Evolutionary conservation across 306 rosid species (phyloP), one percentile per base, ranked within the genome.

Genomic region (Ziziphus jujuba): DNA sequence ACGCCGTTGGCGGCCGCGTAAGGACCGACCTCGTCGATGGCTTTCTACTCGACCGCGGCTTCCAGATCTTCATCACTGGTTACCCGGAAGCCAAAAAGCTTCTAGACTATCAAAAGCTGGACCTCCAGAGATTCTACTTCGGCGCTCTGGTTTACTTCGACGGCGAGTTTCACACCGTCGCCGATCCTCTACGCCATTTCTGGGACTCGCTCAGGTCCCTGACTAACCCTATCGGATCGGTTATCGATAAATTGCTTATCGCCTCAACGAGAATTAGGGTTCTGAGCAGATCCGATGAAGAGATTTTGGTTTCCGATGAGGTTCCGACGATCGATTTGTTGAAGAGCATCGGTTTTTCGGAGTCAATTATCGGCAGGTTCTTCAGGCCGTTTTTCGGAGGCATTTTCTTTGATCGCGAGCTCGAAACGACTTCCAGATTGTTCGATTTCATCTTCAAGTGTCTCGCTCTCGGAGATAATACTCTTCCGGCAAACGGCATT

Each of bases 31-130:
- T 51, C 56, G 79, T 90, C 2, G 87, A 90, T 52, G 97, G 90
- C 56, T 93, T 88, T 80, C 84, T 79, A 58, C 89, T 93, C 6
- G 95, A 93, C 81, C 95, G 91, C 2, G 92, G 98, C 40, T 93
- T 93, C 76, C 92, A 93, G 74, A 93, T 93, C 82, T 90, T 93
- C 84, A 93, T 93, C 76, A 93, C 98, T 1, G 95, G 89, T 3
- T 90, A 93, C 59, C 96, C 95, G 0, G 89, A 93, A 82, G 97
- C 96, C 51, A 79, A 68, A 24, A 84, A 76, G 19, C 95, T 93
- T 49, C 95, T 90, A 70, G 51, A 90, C 44, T 93, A 88, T 74
- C 24, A 77, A 53, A 43, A 89, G 53, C 79, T 90, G 4, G 66
- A 83, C 65, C 88, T 93, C 60, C 87, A 63, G 0, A 85, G 61